phyloP scores from a whole-genome alignment of 495 filamentous ascomycete genomes.

The Peziza echinospora region DNA sequence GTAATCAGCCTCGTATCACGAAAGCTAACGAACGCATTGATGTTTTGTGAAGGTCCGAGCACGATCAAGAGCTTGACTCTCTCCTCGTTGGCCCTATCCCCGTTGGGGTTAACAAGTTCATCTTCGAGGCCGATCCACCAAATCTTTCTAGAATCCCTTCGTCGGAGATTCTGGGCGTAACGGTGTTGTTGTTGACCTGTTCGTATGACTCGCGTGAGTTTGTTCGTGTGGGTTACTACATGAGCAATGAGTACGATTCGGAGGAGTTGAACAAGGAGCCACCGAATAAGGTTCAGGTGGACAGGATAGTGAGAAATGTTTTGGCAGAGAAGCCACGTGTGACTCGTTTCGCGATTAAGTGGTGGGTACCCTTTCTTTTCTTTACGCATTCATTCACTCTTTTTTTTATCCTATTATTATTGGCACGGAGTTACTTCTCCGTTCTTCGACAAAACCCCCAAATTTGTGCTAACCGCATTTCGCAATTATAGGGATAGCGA shows the following conservation, averaged over 20 bases:
- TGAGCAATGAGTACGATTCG: slow-evolving; percentile 93
- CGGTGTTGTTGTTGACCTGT: slow-evolving; percentile 88
- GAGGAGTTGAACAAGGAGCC: slow-evolving; percentile 75
- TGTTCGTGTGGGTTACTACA: slow-evolving; percentile 95
- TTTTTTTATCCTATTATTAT: background rate
- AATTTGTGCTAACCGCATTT: slow-evolving; percentile 9
- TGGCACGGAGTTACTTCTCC: background rate
- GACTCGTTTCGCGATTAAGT: slow-evolving; percentile 97
- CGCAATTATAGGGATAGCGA: slow-evolving; percentile 75
- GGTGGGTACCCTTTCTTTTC: slow-evolving; percentile 32
- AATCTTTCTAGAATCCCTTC: slow-evolving; percentile 73
- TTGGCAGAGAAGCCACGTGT: slow-evolving; percentile 94
- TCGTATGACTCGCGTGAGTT: slow-evolving; percentile 93
- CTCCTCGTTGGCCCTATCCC: slow-evolving; percentile 92
- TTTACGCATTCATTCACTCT: background rate
- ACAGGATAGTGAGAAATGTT: slow-evolving; percentile 75
- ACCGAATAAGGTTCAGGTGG: slow-evolving; percentile 73
- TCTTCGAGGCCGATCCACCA: slow-evolving; percentile 88
- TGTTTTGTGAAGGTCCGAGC: slow-evolving; percentile 44
- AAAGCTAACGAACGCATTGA: background rate
- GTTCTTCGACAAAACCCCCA: background rate
- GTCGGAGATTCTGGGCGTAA: slow-evolving; percentile 89
- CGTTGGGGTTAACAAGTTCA: slow-evolving; percentile 92
- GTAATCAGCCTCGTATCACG: background rate
- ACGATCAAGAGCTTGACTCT: slow-evolving; percentile 94